phyloP scores from a whole-genome alignment of 257 asterid genomes.

The Verbena officinalis region DNA sequence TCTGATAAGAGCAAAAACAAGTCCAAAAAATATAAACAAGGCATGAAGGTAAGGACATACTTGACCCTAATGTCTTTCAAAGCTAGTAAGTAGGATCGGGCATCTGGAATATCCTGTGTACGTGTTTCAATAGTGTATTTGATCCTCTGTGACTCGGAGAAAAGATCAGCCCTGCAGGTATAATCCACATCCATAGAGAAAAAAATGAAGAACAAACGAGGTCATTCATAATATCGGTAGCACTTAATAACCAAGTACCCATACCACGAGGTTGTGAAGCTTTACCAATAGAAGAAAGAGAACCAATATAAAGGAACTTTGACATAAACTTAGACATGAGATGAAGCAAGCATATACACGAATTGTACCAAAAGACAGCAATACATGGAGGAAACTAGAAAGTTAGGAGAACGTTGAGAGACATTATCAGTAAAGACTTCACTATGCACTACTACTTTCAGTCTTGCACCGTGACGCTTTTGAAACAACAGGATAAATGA shows the following conservation, averaged over 20 bases:
- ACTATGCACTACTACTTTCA: conserved; percentile 5
- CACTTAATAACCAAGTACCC: neutral
- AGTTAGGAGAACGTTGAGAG: neutral
- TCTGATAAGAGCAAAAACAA: neutral
- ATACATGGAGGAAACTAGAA: neutral
- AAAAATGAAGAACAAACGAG: conserved; percentile 6
- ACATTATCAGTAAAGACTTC: conserved; percentile 5
- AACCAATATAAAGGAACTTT: neutral
- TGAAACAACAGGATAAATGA: neutral
- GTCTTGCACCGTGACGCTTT: no score
- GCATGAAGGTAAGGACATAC: conserved; percentile 51
- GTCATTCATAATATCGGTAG: conserved; percentile 19
- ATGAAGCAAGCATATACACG: neutral
- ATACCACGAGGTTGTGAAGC: neutral
- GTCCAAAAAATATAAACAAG: conserved; percentile 7
- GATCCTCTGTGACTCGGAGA: conserved; percentile 89
- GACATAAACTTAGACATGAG: conserved; percentile 5
- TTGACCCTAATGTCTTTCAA: conserved; percentile 82
- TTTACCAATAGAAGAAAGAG: conserved; percentile 8
- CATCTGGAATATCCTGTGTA: conserved; percentile 87
- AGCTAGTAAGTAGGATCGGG: conserved; percentile 76
- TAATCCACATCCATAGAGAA: conserved; percentile 1
- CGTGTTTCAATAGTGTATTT: conserved; percentile 71
- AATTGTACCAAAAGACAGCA: neutral
- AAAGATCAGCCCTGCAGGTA: conserved; percentile 75